Conservation (phyloP, 2,329 filamentous ascomycete genomes). For the Decorospora gaudefroyi region DNA sequence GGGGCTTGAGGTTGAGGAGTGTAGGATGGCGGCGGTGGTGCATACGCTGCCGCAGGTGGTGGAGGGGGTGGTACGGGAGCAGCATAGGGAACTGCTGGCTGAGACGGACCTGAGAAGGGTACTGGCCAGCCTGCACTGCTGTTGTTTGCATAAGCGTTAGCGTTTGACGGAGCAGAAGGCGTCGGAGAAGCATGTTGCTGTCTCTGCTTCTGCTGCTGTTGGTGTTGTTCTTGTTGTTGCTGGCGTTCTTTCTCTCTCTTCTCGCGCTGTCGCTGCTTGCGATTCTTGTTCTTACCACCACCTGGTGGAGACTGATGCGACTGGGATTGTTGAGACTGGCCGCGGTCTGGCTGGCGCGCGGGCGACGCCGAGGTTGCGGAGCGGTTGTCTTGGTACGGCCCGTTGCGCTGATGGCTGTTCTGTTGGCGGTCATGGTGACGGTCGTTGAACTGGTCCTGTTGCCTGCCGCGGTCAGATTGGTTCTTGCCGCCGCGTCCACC, state of each 20-base stretch:
- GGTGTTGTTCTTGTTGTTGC: constrained; percentile 23
- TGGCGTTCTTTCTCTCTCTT: constrained; percentile 35
- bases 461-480: constrained; percentile 30
- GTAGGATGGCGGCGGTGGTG: constrained; percentile 19
- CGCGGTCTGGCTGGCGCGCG: constrained; percentile 32
- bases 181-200: constrained; percentile 26
- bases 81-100: constrained; percentile 24
- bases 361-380: constrained; percentile 27
- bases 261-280: constrained; percentile 37
- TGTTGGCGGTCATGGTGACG: constrained; percentile 18
- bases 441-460: constrained; percentile 27
- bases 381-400: constrained; percentile 30
- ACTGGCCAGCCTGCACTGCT: constrained; percentile 27
- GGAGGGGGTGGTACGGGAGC: constrained; percentile 23
- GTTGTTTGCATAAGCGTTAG: constrained; percentile 30
- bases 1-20: constrained; percentile 19
- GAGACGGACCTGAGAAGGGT: constrained; percentile 22
- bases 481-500: constrained; percentile 35
- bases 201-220: constrained; percentile 17
- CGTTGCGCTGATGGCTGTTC: constrained; percentile 23
- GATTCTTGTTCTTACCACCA: constrained; percentile 38
- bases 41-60: constrained; percentile 22
- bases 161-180: constrained; percentile 25
- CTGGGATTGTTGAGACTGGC: constrained; percentile 19
- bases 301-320: constrained; percentile 31